These are phyloP conservation scores for Tetrapyrgos nigripes DNA, from an alignment of 1,284 basidiomycete genomes.

Conservation along the genomic window DNA sequence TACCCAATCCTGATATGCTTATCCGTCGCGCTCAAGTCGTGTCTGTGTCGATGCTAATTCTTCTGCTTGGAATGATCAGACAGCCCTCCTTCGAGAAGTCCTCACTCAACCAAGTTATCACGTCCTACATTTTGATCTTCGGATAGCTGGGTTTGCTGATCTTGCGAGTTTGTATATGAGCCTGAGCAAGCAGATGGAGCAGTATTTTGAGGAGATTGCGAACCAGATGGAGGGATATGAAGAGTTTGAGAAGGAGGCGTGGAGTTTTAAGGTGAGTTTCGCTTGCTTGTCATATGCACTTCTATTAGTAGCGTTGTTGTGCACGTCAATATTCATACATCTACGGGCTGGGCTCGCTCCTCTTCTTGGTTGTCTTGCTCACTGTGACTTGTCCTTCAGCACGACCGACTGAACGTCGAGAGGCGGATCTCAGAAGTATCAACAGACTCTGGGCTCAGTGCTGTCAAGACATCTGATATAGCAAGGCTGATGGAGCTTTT, in stretches of 20 bases:
- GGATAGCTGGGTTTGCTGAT: slow-evolving; percentile 85
- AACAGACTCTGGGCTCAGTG: slow-evolving; percentile 39
- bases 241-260: slow-evolving; percentile 74
- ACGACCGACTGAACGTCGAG: slow-evolving; percentile 76
- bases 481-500: slow-evolving; percentile 86
- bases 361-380: slow-evolving; percentile 4
- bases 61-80: too few species aligned
- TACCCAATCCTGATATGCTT: background rate
- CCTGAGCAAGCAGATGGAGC: slow-evolving; percentile 81
- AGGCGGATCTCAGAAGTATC: slow-evolving; percentile 55
- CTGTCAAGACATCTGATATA: slow-evolving; percentile 78
- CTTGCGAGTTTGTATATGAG: slow-evolving; percentile 76
- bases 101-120: slow-evolving; percentile 72
- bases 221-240: slow-evolving; percentile 70
- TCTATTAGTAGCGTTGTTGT: too few species aligned
- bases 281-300: slow-evolving; percentile 2
- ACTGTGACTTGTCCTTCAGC: slow-evolving; percentile 44
- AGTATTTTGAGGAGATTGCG: slow-evolving; percentile 73
- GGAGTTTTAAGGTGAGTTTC: slow-evolving; percentile 73
- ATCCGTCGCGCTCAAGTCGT: too few species aligned
- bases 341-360: too few species aligned
- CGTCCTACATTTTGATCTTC: slow-evolving; percentile 83
- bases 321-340: too few species aligned
- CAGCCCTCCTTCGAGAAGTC: slow-evolving; percentile 78
- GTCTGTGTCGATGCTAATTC: too few species aligned